Percentiles rank a stretch among this genome's conserved stretches.
These are phyloP conservation scores for Magnaporthiopsis incrustans DNA, from an alignment of 2,329 filamentous ascomycete species.

Conservation along the genomic window DNA sequence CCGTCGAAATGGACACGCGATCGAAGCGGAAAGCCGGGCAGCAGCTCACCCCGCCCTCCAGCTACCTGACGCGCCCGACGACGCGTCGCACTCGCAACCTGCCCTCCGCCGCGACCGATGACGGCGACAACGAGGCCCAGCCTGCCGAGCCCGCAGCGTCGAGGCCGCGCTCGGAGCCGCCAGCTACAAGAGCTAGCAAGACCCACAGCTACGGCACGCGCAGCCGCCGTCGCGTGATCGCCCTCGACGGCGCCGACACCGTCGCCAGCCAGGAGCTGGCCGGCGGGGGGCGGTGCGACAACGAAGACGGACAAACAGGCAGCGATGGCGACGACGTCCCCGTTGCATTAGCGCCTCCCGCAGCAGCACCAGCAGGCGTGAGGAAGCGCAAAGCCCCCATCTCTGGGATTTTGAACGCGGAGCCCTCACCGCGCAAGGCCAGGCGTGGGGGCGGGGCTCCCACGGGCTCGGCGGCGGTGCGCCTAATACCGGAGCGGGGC, in stretches of 20 bases:
- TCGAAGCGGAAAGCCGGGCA: background rate
- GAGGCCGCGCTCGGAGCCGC: background rate
- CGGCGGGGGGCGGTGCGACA: too few species aligned
- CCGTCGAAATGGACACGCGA: background rate
- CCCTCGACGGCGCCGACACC: background rate
- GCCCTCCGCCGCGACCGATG: too few species aligned
- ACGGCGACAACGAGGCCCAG: background rate
- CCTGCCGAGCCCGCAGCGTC: too few species aligned
- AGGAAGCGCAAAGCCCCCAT: background rate
- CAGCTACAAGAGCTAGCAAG: background rate
- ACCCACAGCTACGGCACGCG: background rate
- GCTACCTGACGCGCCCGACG: background rate
- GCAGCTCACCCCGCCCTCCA: background rate
- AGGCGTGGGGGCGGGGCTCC: background rate
- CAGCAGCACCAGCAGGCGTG: too few species aligned
- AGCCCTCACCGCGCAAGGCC: background rate
- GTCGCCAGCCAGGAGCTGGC: background rate
- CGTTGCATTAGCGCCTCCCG: background rate
- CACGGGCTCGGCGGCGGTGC: background rate
- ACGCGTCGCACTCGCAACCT: background rate
- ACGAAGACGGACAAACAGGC: background rate
- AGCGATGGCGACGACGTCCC: background rate
- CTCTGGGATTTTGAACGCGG: background rate
- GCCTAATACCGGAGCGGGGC: background rate
- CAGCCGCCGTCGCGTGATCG: background rate